phyloP scores from a whole-genome alignment of 1,139 yeast genomes.

The Candida freyschussii region DNA sequence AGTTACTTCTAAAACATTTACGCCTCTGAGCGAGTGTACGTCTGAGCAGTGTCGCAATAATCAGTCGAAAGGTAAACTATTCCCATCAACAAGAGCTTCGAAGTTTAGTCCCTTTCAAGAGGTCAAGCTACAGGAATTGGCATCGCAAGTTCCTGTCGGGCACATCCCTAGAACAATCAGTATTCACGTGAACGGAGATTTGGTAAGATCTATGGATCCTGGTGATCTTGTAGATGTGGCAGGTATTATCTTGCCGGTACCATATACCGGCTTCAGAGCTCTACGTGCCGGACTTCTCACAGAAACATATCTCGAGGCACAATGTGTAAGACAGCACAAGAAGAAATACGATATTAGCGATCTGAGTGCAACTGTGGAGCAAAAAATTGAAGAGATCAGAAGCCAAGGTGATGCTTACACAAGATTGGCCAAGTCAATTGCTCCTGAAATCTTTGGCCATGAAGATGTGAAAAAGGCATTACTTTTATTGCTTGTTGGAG shows the following conservation, averaged over 20 bases:
- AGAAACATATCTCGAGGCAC: constrained; percentile 91
- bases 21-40: constrained; percentile 82
- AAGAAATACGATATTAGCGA: constrained; percentile 73
- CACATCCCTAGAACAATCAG: constrained; percentile 89
- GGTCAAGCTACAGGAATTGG: constrained; percentile 88
- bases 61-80: constrained; percentile 81
- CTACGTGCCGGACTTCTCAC: constrained; percentile 88
- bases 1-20: constrained; percentile 76
- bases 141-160: constrained; percentile 96
- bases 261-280: constrained; percentile 93
- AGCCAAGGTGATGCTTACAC: constrained; percentile 69
- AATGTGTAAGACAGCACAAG: constrained; percentile 80
- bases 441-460: constrained; percentile 97
- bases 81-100: constrained; percentile 93
- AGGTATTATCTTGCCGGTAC: constrained; percentile 90
- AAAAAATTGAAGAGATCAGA: constrained; percentile 49
- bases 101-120: constrained; percentile 95
- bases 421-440: constrained; percentile 80
- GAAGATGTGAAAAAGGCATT: constrained; percentile 90
- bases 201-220: constrained; percentile 83
- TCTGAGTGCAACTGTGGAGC: constrained; percentile 52
- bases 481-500: constrained; percentile 81
- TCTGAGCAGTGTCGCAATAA: constrained; percentile 76
- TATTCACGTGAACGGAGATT: constrained; percentile 82
- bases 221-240: constrained; percentile 93